Percentiles rank a stretch among this genome's conserved stretches.
These are phyloP conservation scores for Solanum neorickii DNA, from an alignment of 257 asterid species.

Conservation along the genomic window DNA sequence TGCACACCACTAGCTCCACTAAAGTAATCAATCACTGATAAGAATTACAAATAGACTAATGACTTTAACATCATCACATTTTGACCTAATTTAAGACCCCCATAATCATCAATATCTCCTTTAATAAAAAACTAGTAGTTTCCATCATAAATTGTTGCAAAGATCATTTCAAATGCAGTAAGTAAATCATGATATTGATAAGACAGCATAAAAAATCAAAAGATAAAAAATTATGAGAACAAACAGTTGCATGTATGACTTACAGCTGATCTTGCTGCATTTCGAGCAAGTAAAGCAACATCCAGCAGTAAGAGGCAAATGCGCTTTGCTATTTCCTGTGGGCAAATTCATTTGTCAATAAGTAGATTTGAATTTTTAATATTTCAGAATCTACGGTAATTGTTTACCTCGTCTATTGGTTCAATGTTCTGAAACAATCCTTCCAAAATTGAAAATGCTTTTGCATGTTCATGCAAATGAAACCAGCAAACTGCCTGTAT, in stretches of 20 bases:
- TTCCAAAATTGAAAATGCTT: conserved; percentile 62
- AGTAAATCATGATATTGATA: not conserved
- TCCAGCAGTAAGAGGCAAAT: conserved; percentile 84
- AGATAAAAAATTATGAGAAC: not conserved
- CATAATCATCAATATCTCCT: not conserved
- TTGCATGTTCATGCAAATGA: conserved; percentile 78
- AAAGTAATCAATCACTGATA: not conserved
- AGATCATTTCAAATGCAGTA: not conserved
- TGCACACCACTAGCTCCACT: not conserved
- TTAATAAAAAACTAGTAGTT: not conserved
- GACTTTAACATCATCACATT: not conserved
- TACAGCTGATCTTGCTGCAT: conserved; percentile 71
- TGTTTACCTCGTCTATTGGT: conserved; percentile 78
- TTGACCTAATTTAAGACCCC: not conserved
- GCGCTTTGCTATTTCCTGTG: conserved; percentile 76
- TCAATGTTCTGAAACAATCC: conserved; percentile 67
- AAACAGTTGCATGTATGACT: conserved; percentile 13
- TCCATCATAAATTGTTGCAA: not conserved
- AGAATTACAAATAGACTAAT: not conserved
- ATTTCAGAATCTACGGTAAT: not conserved
- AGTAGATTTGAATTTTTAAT: not conserved
- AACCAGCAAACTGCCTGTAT: conserved; percentile 83
- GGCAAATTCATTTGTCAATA: not conserved
- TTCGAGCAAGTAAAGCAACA: conserved; percentile 61
- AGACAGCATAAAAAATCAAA: not conserved